Evolutionary conservation across 495 filamentous ascomycete species (phyloP), one percentile per base, ranked within the genome.

Genomic region (Rostrohypoxylon terebratum): DNA sequence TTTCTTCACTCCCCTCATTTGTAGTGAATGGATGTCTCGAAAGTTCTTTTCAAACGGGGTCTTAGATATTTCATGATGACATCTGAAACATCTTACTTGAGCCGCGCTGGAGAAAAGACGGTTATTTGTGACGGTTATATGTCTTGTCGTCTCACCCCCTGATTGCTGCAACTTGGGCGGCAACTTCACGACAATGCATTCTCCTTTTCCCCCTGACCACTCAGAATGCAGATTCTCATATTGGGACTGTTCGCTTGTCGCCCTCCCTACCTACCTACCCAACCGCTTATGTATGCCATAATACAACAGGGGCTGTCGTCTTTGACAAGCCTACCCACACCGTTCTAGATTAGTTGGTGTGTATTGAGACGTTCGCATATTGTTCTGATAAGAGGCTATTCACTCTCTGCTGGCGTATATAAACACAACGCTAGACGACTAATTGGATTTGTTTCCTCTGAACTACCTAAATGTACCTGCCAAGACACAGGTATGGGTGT

Each of bases 121-220:
- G 71, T 66, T 73, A 73, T 73, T 66, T 73, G 71, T 69, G 62
- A 66, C 71, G 71, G 71, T 73, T 73, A 73, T 73, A 66, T 73
- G 71, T 68, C 71, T 73, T 63, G 36, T 72, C 53, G 25, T 47
- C 66, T 18, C 21, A 66, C 66, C 66, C 71, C 71, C 71, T 66
- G 62, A 55, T 51, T 51, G 44, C 45, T 20, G 40, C 44, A 64
- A n/a, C 28, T 31, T 58, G 31, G 20, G 57, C 48, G 58, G 48
- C 50, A 58, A 59, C 14, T 42, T 59, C 42, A 55, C 48, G 62
- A 73, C 36, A 59, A 58, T 53, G 62, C 66, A 60, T 57, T 50
- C 28, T 53, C 18, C 55, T 23, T 62, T 51, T 1, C 47, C 20
- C 42, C 34, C 62, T 58, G 47, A 38, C 71, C 57, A 63, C 55